Base-by-base conservation (phyloP, 345 rosid species). In the Luvunga scandens region DNA sequence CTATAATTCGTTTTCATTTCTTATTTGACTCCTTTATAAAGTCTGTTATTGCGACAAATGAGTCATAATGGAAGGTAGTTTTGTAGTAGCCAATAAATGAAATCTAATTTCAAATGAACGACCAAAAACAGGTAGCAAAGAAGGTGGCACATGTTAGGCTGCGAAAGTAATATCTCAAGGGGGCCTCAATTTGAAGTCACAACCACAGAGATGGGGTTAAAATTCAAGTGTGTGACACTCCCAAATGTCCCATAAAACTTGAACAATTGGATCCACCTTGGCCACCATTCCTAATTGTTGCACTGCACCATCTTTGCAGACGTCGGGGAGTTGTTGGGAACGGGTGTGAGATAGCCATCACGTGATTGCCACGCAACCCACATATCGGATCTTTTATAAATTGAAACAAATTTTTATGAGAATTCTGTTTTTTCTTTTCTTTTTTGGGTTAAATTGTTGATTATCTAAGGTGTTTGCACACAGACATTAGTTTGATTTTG, bases 311-410 rank as follows among this genome's bases (percentile, higher is more conserved):
- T 45, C 24, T 6, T 56, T 34, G 59, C 4, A 25, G 69, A 42
- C 60, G 53, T 71, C 62, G 3, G 48, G 9, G 80, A 79, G 86
- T 81, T 13, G 87, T 78, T 84, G 81, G 34, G 78, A 71, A 66
- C 81, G 6, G 89, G 79, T 86, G 84, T 59, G 81, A 84, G 61
- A 81, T 33, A 57, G 72, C 85, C 80, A 78, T 82, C 85, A 72
- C 64, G 75, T 72, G 75, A 81, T 60, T 56, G 79, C 81, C 84
- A 83, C 82, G 84, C 80, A 75, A 83, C 79, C 72, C 68, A 76
- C 22, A 18, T 53, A 53, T 64, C 55, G 55, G 36, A 65, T 16
- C 4, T 6, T 19, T 9, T 39, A 42, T 42, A 42, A 42, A 48
- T 6, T 19, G 36, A 3, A 38, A 55, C 31, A 6, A 6, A 24